phyloP scores from a whole-genome alignment of 768 basidiomycete genomes.

The Mycena filopes region DNA sequence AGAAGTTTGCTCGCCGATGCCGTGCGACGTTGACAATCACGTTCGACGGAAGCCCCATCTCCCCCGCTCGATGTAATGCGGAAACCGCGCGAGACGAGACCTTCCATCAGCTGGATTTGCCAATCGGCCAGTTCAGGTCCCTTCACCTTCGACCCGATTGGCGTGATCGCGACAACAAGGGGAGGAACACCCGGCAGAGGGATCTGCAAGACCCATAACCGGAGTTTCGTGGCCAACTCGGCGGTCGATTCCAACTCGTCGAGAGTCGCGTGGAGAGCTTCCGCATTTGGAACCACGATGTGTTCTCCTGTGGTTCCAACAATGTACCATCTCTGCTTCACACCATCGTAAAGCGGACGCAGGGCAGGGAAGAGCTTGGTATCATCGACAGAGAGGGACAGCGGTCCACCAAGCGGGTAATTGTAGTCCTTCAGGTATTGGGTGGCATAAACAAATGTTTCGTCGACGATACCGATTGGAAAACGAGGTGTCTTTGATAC shows the following conservation, averaged over 20 bases:
- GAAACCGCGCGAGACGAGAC: conserved; percentile 8
- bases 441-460: conserved; percentile 6
- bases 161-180: conserved; percentile 2
- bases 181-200: conserved; percentile 19
- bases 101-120: conserved; percentile 16
- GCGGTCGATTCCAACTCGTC: not conserved
- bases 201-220: conserved; percentile 24
- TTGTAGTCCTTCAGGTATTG: conserved; percentile 23
- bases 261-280: not conserved
- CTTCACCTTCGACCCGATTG: conserved; percentile 13
- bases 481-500: conserved; percentile 10
- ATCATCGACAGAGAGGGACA: conserved; percentile 20
- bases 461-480: conserved; percentile 5
- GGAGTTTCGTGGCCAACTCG: conserved; percentile 19
- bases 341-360: conserved; percentile 20
- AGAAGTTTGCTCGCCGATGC: not conserved
- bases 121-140: conserved; percentile 11
- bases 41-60: conserved; percentile 16
- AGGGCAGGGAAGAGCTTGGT: conserved; percentile 18
- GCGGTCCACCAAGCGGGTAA: conserved; percentile 14
- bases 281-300: not conserved
- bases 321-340: conserved; percentile 16
- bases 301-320: conserved; percentile 16
- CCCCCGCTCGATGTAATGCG: conserved; percentile 10
- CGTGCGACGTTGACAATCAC: not conserved